These are phyloP conservation scores for Firmiana major DNA, from an alignment of 345 rosid genomes.

Conservation along the genomic window DNA sequence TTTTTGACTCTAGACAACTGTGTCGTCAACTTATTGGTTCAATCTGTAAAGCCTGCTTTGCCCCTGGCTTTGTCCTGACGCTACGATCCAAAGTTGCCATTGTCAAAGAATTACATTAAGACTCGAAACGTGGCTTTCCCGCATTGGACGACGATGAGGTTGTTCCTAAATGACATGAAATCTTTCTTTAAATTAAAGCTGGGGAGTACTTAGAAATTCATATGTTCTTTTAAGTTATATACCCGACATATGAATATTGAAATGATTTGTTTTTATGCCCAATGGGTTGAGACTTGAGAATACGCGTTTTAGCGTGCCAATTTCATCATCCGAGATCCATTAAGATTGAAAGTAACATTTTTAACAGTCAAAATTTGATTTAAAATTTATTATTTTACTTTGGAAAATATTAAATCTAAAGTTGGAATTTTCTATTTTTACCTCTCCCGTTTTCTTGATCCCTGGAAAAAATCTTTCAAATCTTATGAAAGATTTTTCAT, in stretches of 20 bases:
- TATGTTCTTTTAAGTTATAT: not conserved
- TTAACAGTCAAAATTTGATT: too few relatives aligned
- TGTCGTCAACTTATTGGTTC: slow-evolving; percentile 16
- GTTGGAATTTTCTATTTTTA: too few relatives aligned
- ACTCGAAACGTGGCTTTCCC: slow-evolving; percentile 22
- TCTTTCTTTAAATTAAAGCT: not conserved
- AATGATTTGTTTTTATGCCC: not conserved
- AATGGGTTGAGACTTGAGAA: not conserved
- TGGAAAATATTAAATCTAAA: too few relatives aligned
- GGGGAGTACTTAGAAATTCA: not conserved
- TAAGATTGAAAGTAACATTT: too few relatives aligned
- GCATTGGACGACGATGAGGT: not conserved
- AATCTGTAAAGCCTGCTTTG: slow-evolving; percentile 10
- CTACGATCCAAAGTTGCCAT: slow-evolving; percentile 20
- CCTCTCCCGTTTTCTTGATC: too few relatives aligned
- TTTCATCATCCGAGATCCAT: not conserved
- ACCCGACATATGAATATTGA: not conserved
- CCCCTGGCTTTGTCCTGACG: slow-evolving; percentile 20
- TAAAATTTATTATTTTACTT: too few relatives aligned
- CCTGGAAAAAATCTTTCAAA: too few relatives aligned
- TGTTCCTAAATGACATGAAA: not conserved
- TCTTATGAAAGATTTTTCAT: too few relatives aligned
- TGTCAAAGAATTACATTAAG: not conserved
- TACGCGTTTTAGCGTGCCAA: not conserved
- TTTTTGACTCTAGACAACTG: not conserved